Evolutionary conservation across 768 basidiomycete genomes (phyloP), one percentile per base, ranked within the genome.

Genomic region (Lentinula detonsa): DNA sequence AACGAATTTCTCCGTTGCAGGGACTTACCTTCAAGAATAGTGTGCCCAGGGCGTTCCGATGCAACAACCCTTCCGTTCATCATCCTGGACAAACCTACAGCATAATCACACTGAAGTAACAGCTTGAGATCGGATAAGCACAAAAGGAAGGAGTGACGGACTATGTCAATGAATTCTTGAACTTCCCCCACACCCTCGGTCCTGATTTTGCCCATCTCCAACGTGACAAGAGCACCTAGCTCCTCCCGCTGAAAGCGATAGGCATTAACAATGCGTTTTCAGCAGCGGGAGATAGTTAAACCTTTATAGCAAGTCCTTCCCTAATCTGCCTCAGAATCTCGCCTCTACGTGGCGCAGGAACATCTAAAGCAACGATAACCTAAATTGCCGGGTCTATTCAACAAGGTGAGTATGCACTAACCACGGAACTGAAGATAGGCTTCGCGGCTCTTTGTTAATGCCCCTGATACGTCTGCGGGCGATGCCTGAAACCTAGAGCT

Each of bases 111-210:
- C 94, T 95, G 7, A 4, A 48, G 58, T 31, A 21, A 8, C 11
- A 56, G 16, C 28, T 54, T 23, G 28, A 16, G 7, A 7, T 48
- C 42, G 33, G 57, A 10, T 46, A 34, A 57, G 46, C 15, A 40
- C 21, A 18, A 48, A 39, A 39, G 37, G 21, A 45, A 33, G 49
- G 8, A 50, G 39, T 15, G 10, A 18, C 90, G 69, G 71, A 97
- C 93, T 64, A 96, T 93, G 69, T 97, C 95, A 61, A 97, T 84
- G 68, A 95, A 93, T 75, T 96, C 94, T 70, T 95, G 93, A 11
- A 98, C 93, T 75, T 97, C 94, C 15, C 95, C 95, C 18, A 87
- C 78, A 28, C 95, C 95, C 71, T 97, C 95, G 15, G 90, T 88
- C 67, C 79, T 82, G 65, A 97, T 95, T 77, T 98, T 87, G 16